Conservation (phyloP, 768 basidiomycete genomes). For the Chalciporus chontae region DNA sequence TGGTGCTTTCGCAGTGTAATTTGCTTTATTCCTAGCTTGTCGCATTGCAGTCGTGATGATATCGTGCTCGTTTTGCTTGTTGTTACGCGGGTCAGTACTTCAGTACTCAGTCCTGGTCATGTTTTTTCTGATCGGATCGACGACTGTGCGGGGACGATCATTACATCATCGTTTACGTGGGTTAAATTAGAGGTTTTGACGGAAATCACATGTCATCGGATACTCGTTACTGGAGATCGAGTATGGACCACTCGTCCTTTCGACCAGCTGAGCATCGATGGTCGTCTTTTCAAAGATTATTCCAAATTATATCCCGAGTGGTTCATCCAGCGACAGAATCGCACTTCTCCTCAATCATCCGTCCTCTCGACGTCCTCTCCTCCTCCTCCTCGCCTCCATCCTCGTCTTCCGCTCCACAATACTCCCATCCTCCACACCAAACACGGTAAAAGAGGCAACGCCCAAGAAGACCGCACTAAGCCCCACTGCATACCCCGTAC, state of each 20-base stretch:
- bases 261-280: constrained; percentile 8
- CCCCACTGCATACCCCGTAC: constrained; percentile 63
- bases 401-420: constrained; percentile 52
- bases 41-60: too few relatives aligned
- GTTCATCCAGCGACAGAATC: background rate
- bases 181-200: too few relatives aligned
- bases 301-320: background rate
- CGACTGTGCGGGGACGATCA: too few relatives aligned
- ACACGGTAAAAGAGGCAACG: constrained; percentile 37
- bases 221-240: background rate
- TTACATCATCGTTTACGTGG: too few relatives aligned
- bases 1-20: background rate
- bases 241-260: background rate
- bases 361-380: constrained; percentile 26
- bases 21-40: background rate
- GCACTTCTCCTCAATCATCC: constrained; percentile 8
- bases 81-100: too few relatives aligned
- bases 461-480: constrained; percentile 53
- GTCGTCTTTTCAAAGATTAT: constrained; percentile 14
- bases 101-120: too few relatives aligned
- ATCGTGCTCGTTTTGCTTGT: too few relatives aligned
- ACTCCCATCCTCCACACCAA: constrained; percentile 26
- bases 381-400: constrained; percentile 43
- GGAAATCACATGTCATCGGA: constrained; percentile 13
- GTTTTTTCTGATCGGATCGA: too few relatives aligned